Conservation (phyloP, 2,329 filamentous ascomycete genomes). For the Talaromyces sp. region DNA sequence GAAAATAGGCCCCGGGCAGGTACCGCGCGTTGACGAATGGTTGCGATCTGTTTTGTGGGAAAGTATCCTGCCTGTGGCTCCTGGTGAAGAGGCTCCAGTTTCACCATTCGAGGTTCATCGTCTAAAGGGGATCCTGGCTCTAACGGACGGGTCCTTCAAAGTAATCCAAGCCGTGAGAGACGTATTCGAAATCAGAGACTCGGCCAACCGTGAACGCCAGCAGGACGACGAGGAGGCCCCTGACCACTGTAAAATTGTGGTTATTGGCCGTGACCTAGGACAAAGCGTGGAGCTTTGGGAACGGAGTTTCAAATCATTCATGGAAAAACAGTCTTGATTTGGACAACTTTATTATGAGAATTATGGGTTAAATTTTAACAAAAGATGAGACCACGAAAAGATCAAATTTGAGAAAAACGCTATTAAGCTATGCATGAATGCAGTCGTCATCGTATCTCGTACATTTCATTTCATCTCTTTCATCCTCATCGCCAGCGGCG, state of each 20-base stretch:
- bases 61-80: constrained; percentile 18
- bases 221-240: constrained; percentile 15
- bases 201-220: constrained; percentile 14
- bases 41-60: constrained; percentile 83
- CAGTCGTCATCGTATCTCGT: constrained; percentile 1
- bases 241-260: constrained; percentile 38
- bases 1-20: constrained; percentile 50
- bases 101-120: constrained; percentile 74
- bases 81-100: constrained; percentile 15
- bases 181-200: constrained; percentile 83
- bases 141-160: constrained; percentile 61
- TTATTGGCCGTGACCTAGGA: constrained; percentile 42
- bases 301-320: constrained; percentile 27
- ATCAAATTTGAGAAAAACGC: neutral
- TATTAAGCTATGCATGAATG: neutral
- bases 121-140: constrained; percentile 70
- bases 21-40: constrained; percentile 70
- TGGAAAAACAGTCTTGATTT: constrained; percentile 10
- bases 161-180: constrained; percentile 90
- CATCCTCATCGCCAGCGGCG: constrained; percentile 10
- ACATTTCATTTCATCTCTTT: neutral
- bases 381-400: neutral
- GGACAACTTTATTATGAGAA: neutral
- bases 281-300: constrained; percentile 26
- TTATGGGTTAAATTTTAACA: neutral